Evolutionary conservation across 371 early-diverging fungal species (phyloP), one percentile per base, ranked within the genome.

Genomic region (Syncephalastrum monosporum): DNA sequence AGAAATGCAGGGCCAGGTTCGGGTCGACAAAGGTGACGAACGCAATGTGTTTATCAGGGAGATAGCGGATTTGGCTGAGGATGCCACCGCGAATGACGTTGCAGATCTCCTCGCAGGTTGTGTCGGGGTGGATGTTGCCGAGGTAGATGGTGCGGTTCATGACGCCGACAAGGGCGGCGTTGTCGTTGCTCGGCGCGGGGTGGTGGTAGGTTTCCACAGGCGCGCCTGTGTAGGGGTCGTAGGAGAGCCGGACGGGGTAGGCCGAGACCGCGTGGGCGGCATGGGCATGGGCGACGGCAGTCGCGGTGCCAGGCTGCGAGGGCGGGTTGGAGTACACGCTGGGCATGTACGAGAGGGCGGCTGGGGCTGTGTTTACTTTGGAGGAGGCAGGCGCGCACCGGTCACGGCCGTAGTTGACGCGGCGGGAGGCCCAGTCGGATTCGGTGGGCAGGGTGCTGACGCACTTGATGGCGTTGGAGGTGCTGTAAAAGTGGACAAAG

Each of bases 31-130:
- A 94, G 0, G 90, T 88, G 27, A 90, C 84, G 70, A 94, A 93
- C 0, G 91, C 92, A 60, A 84, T 85, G 63, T 86, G 86, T 63
- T 90, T 91, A n/a, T 88, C 87, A 12, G 82, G 80, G 55, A 90
- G 60, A 62, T 82, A 87, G 16, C 85, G 81, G 56, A 93, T 83
- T 42, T 85, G 84, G 55, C 87, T 82, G 17, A 94, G 68, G 42
- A 89, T 82, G 5, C 95, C 93, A 23, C 93, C 93, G 19, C 95
- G 90, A 55, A 94, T 82, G 1, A 79, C 85, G 75, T 93, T 92
- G 67, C 91, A 92, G 24, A 94, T 75, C 50, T 93, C 91, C 69
- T 90, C 89, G 29, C 82, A 74, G 0, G 88, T 85, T 1, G 86
- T 82, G 45, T 91, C 91, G 0, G 86, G 86, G 50, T 79, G 82